A percentile compares a stretch with the other conserved stretches of the same genome.
Evolutionary conservation across 2,329 filamentous ascomycete species (phyloP).

Genomic region (Coleophoma cylindrospora): DNA sequence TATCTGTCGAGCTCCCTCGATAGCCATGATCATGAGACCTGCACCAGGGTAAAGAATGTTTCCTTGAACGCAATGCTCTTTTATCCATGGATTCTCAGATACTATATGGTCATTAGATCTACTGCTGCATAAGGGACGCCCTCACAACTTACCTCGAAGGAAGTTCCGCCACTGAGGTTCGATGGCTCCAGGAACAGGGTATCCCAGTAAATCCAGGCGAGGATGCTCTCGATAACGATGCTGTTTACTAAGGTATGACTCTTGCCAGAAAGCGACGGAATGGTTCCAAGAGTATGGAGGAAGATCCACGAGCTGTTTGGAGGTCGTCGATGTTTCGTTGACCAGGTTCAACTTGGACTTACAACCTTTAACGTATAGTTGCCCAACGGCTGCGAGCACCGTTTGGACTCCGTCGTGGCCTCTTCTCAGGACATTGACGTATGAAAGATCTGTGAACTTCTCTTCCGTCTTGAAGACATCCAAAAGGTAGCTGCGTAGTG

Average conservation of each 20-base stretch:
- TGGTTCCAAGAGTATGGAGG: slow-evolving; percentile 50
- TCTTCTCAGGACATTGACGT: slow-evolving; percentile 2
- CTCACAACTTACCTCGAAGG: slow-evolving; percentile 2
- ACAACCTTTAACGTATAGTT: not conserved
- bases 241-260: slow-evolving; percentile 17
- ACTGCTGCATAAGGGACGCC: too few species aligned
- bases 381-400: not conserved
- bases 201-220: not conserved
- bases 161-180: slow-evolving; percentile 24
- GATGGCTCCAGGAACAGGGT: not conserved
- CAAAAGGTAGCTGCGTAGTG: slow-evolving; percentile 22
- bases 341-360: not conserved
- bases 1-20: slow-evolving; percentile 15
- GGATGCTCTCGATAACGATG: not conserved
- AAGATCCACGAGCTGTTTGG: slow-evolving; percentile 18
- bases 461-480: slow-evolving; percentile 12
- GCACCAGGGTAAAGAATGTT: slow-evolving; percentile 23
- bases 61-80: slow-evolving; percentile 17
- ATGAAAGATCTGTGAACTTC: not conserved
- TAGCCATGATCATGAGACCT: slow-evolving; percentile 25
- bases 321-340: slow-evolving; percentile 23
- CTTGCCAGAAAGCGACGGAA: slow-evolving; percentile 42
- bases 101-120: not conserved
- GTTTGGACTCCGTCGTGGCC: not conserved
- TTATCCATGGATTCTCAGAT: slow-evolving; percentile 22